These are phyloP conservation scores for Komagataella kurtzmanii DNA, from an alignment of 805 yeast genomes.

Conservation along the genomic window DNA sequence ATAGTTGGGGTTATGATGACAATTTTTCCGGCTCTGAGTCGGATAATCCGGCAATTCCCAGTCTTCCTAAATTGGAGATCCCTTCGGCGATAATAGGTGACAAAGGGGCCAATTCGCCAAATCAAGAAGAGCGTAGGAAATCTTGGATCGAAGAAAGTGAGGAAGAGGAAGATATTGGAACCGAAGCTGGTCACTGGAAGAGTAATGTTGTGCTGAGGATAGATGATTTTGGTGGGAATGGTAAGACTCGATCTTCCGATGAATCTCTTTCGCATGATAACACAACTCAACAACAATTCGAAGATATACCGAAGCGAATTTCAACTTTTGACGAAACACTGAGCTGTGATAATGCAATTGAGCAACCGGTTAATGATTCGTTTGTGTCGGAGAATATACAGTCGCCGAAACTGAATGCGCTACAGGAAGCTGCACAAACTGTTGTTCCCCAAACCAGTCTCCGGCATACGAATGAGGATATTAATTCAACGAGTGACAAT, in stretches of 20 bases:
- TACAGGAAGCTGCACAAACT: background rate
- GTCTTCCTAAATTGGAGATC: background rate
- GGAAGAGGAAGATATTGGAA: background rate
- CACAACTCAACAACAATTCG: background rate
- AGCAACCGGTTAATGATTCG: background rate
- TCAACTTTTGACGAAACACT: background rate
- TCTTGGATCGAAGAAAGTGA: background rate
- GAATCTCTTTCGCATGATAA: background rate
- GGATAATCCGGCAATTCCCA: background rate
- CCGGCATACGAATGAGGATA: background rate
- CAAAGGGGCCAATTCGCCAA: background rate
- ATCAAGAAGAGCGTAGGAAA: background rate
- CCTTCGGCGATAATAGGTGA: background rate
- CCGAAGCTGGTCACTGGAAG: background rate
- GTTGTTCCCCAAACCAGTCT: background rate
- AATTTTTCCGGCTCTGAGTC: background rate
- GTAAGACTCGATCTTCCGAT: background rate
- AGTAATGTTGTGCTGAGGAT: background rate
- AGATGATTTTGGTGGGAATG: background rate
- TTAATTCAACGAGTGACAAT: background rate
- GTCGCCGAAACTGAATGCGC: background rate
- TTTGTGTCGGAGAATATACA: background rate
- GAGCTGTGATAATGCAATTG: background rate
- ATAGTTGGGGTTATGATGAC: slow-evolving; percentile 3
- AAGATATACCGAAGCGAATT: background rate